These are phyloP conservation scores for Kazachstania sp. DNA, from an alignment of 1,139 yeast species.

Conservation along the genomic window DNA sequence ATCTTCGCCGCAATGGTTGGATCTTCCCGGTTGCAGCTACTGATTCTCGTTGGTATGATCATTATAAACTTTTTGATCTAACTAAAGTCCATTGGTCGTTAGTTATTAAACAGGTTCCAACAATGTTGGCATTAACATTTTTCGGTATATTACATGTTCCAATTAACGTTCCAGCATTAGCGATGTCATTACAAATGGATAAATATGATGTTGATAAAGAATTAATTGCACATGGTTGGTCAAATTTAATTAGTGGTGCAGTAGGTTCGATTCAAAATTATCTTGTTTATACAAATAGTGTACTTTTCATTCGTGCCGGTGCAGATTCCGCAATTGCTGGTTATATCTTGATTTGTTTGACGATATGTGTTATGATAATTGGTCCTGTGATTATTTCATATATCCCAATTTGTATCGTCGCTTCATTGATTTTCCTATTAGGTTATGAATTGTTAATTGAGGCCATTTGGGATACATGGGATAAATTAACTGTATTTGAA, in stretches of 20 bases:
- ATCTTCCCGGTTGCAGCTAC: conserved; percentile 52
- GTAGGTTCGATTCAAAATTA: conserved; percentile 88
- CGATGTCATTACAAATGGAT: conserved; percentile 81
- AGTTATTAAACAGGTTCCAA: conserved; percentile 65
- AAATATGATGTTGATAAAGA: conserved; percentile 83
- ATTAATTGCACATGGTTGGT: conserved; percentile 87
- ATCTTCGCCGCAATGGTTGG: conserved; percentile 73
- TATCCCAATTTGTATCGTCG: conserved; percentile 93
- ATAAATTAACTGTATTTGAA: conserved; percentile 66
- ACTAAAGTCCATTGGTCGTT: conserved; percentile 64
- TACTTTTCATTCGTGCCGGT: conserved; percentile 85
- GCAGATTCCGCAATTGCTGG: conserved; percentile 89
- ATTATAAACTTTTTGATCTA: conserved; percentile 67
- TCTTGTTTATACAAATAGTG: conserved; percentile 87
- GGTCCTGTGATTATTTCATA: conserved; percentile 92
- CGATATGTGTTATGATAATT: conserved; percentile 67
- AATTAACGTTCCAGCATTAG: conserved; percentile 92
- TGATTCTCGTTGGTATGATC: conserved; percentile 79
- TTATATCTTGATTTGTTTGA: conserved; percentile 71
- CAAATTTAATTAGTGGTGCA: conserved; percentile 79
- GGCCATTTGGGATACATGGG: conserved; percentile 77
- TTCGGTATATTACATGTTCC: conserved; percentile 96
- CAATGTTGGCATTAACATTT: conserved; percentile 91
- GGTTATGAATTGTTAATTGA: conserved; percentile 88
- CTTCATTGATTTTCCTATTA: conserved; percentile 76